Evolutionary conservation across 306 rosid genomes (phyloP).

Genomic region (Macrotyloma uniflorum): DNA sequence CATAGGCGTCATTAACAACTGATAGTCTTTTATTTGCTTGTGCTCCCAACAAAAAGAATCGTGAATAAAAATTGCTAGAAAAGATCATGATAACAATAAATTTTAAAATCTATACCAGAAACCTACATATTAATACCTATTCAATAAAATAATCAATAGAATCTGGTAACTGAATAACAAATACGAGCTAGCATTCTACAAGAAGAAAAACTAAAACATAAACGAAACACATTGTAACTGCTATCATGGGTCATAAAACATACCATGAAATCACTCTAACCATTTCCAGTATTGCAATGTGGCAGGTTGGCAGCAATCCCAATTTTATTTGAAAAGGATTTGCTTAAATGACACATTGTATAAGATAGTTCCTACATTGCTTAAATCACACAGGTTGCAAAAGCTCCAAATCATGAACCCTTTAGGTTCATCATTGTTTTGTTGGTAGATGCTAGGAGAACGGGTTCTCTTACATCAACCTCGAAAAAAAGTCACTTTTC

Average conservation of each 20-base stretch:
- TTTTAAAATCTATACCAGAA: neutral
- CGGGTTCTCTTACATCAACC: neutral
- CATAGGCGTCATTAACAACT: neutral
- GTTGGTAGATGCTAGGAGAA: neutral
- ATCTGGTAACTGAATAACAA: neutral
- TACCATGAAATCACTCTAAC: neutral
- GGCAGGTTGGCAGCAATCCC: neutral
- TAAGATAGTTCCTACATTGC: too few species aligned
- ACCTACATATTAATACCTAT: neutral
- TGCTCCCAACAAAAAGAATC: too few species aligned
- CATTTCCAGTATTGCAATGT: neutral
- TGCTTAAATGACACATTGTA: too few species aligned
- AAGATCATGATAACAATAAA: neutral
- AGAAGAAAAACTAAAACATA: neutral
- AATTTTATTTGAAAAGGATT: neutral
- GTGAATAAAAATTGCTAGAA: too few species aligned
- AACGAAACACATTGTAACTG: neutral
- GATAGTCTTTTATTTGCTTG: too few species aligned
- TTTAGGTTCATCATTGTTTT: neutral
- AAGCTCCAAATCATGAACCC: neutral
- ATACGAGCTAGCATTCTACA: neutral
- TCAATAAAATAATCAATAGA: neutral
- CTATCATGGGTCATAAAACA: neutral
- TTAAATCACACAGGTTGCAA: neutral
- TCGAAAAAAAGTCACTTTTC: neutral